Percentiles rank a stretch among this genome's conserved stretches.
These are phyloP conservation scores for Nicotiana noctiflora DNA, from an alignment of 257 asterid species.

Conservation along the genomic window DNA sequence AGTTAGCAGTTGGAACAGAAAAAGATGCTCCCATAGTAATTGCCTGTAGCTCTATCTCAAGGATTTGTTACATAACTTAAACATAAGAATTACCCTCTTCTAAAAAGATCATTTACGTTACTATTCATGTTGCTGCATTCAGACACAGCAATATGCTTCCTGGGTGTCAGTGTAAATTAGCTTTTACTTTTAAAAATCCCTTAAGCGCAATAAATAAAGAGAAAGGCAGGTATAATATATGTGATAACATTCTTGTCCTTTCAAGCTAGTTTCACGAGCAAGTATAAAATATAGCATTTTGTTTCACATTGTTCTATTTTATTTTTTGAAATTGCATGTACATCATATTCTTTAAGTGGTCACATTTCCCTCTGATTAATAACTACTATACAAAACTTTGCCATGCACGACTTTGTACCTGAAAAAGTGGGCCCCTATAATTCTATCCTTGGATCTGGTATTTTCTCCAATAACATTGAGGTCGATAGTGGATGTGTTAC, in stretches of 20 bases:
- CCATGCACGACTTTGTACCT: constrained; percentile 37
- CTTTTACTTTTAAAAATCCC: neutral
- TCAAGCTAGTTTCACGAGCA: neutral
- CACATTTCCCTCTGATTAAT: neutral
- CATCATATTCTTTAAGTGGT: neutral
- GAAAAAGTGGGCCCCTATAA: constrained; percentile 98
- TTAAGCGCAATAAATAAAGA: neutral
- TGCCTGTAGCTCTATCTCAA: neutral
- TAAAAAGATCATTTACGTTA: neutral
- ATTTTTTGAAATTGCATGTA: neutral
- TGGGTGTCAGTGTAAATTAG: neutral
- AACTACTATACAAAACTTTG: neutral
- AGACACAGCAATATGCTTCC: neutral
- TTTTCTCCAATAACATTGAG: constrained; percentile 72
- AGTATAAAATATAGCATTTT: neutral
- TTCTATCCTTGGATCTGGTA: constrained; percentile 72
- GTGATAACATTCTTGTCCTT: neutral
- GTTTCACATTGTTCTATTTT: neutral
- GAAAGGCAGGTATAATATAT: neutral
- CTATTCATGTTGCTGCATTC: neutral
- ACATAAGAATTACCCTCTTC: neutral
- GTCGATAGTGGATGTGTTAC: constrained; percentile 93
- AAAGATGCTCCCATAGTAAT: neutral
- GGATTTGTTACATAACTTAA: neutral
- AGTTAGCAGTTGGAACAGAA: constrained; percentile 16